phyloP scores from a whole-genome alignment of 1,284 basidiomycete genomes.

The Wolfiporia cocos region DNA sequence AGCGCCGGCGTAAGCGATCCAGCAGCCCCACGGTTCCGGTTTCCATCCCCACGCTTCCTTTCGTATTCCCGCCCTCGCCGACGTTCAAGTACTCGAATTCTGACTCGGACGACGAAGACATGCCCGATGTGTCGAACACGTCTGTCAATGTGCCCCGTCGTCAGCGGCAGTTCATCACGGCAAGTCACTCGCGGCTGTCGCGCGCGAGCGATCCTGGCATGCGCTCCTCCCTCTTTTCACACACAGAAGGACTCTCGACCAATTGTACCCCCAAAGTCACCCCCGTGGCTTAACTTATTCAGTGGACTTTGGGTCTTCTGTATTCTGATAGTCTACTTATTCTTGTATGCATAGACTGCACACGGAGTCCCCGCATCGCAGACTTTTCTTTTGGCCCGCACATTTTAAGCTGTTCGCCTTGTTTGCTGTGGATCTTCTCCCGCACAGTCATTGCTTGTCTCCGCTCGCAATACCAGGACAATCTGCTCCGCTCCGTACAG shows the following conservation, averaged over 20 bases:
- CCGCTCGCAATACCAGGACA: conserved; percentile 1
- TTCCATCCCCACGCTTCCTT: conserved; percentile 50
- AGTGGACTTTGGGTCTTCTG: conserved; percentile 5
- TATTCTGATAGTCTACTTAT: neutral
- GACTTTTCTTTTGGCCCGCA: neutral
- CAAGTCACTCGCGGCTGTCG: neutral
- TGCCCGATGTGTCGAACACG: conserved; percentile 16
- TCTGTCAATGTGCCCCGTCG: neutral
- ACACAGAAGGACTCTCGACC: neutral
- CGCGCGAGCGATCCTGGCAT: neutral
- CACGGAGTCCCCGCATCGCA: neutral
- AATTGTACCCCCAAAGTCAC: neutral
- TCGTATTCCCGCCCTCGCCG: conserved; percentile 24
- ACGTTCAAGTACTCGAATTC: conserved; percentile 16
- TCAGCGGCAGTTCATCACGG: neutral
- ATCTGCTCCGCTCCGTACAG: neutral
- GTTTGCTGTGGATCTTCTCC: neutral
- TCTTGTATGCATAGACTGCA: neutral
- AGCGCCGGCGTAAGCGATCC: conserved; percentile 25
- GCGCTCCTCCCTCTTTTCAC: conserved; percentile 1
- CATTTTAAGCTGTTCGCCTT: neutral
- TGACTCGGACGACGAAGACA: conserved; percentile 27
- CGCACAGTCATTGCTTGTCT: neutral
- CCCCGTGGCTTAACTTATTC: conserved; percentile 1
- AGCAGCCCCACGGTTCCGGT: conserved; percentile 42